Evolutionary conservation across 805 yeast genomes (phyloP).

Genomic region (Wickerhamomyces sydowiorum): DNA sequence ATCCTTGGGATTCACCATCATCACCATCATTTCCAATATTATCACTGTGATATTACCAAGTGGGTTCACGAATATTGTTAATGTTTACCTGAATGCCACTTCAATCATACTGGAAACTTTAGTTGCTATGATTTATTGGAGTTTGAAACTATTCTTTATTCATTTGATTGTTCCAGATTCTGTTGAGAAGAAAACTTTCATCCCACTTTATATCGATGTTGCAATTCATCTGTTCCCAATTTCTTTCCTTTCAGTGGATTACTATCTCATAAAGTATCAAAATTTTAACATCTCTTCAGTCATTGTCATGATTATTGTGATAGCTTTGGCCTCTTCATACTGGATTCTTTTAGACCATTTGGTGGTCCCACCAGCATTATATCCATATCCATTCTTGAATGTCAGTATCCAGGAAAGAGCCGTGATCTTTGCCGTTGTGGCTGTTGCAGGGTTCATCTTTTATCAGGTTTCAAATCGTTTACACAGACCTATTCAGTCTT

Average conservation of each 20-base stretch:
- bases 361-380: slow-evolving; percentile 42
- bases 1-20: slow-evolving; percentile 43
- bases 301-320: slow-evolving; percentile 35
- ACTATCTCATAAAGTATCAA: slow-evolving; percentile 43
- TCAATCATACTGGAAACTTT: slow-evolving; percentile 54
- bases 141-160: slow-evolving; percentile 47
- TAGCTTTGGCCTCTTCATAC: slow-evolving; percentile 38
- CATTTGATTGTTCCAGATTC: slow-evolving; percentile 38
- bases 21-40: slow-evolving; percentile 33
- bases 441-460: slow-evolving; percentile 29
- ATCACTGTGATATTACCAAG: slow-evolving; percentile 27
- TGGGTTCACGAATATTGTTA: not conserved
- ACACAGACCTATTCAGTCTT: slow-evolving; percentile 16
- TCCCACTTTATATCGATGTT: slow-evolving; percentile 49
- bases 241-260: slow-evolving; percentile 45
- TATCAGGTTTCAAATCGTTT: slow-evolving; percentile 24
- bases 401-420: slow-evolving; percentile 39
- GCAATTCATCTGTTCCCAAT: slow-evolving; percentile 58
- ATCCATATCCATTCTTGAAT: slow-evolving; percentile 67
- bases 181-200: slow-evolving; percentile 20
- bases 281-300: slow-evolving; percentile 32
- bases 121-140: slow-evolving; percentile 67
- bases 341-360: slow-evolving; percentile 46
- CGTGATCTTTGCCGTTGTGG: slow-evolving; percentile 42
- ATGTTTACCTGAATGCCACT: slow-evolving; percentile 33